Percentiles rank a stretch among this genome's conserved stretches.
phyloP scores from a whole-genome alignment of 1,284 basidiomycete genomes.

The Papiliotrema laurentii region DNA sequence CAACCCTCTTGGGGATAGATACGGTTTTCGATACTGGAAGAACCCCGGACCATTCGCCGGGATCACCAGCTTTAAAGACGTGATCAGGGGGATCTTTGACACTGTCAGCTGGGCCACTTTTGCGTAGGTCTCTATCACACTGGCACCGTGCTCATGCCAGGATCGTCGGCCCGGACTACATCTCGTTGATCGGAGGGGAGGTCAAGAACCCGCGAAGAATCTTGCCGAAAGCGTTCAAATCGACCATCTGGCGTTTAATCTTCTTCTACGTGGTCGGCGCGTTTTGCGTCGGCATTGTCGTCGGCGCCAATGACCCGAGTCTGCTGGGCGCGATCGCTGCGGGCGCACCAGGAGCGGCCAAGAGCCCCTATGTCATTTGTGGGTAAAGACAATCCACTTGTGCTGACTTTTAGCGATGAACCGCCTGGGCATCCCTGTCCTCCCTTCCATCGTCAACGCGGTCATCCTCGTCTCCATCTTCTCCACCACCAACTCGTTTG shows the following conservation, averaged over 20 bases:
- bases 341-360: conserved; percentile 14
- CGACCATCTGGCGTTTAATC: conserved; percentile 29
- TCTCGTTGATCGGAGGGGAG: conserved; percentile 23
- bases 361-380: conserved; percentile 28
- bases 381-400: not conserved
- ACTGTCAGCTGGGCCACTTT: conserved; percentile 28
- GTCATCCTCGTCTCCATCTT: conserved; percentile 22
- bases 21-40: conserved; percentile 34
- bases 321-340: conserved; percentile 19
- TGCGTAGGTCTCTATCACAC: conserved; percentile 12
- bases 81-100: conserved; percentile 29
- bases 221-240: conserved; percentile 35
- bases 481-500: conserved; percentile 25
- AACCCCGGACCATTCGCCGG: conserved; percentile 29
- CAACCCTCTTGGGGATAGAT: conserved; percentile 24
- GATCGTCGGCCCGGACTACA: conserved; percentile 27
- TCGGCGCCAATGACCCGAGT: conserved; percentile 9
- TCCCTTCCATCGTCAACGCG: conserved; percentile 57
- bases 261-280: conserved; percentile 34
- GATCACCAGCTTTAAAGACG: conserved; percentile 10
- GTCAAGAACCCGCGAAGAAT: conserved; percentile 25
- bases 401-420: conserved; percentile 30
- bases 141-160: not conserved
- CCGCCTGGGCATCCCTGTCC: conserved; percentile 43
- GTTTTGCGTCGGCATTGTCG: conserved; percentile 24